phyloP scores from a whole-genome alignment of 805 yeast genomes.

The Ogataea degrootiae region DNA sequence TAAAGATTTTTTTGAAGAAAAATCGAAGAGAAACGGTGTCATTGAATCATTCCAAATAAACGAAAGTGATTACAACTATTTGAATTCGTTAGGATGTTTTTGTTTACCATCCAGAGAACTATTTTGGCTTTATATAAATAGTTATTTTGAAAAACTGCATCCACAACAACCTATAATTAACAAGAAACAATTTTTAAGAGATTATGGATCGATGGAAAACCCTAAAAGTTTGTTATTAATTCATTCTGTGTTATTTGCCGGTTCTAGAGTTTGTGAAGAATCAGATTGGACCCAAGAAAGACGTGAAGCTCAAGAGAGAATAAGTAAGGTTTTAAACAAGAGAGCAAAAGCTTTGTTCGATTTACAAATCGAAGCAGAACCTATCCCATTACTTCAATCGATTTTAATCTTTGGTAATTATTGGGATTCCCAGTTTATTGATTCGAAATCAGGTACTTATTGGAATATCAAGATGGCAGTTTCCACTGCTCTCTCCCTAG shows the following conservation, averaged over 20 bases:
- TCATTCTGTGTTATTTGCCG: constrained; percentile 66
- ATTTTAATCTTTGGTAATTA: constrained; percentile 58
- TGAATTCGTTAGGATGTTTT: constrained; percentile 52
- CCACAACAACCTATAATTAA: constrained; percentile 68
- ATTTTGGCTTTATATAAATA: constrained; percentile 54
- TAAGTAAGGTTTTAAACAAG: constrained; percentile 50
- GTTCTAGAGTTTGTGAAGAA: constrained; percentile 55
- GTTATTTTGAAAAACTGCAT: constrained; percentile 60
- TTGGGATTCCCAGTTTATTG: constrained; percentile 72
- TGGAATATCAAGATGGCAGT: constrained; percentile 64
- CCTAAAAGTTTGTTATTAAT: constrained; percentile 59
- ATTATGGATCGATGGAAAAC: constrained; percentile 46
- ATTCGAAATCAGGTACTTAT: constrained; percentile 59
- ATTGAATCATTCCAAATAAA: constrained; percentile 10
- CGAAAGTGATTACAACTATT: constrained; percentile 15
- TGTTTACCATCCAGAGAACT: constrained; percentile 56
- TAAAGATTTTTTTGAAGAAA: constrained; percentile 18
- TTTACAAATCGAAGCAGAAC: constrained; percentile 62
- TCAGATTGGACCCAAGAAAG: constrained; percentile 44
- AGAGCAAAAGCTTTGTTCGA: constrained; percentile 75
- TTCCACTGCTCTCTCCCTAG: constrained; percentile 69
- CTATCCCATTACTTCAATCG: constrained; percentile 57
- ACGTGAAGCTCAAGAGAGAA: constrained; percentile 34
- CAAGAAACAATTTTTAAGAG: constrained; percentile 54
- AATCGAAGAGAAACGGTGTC: not conserved